Conservation (phyloP, 2,329 filamentous ascomycete species). For the Akanthomyces lecanii region DNA sequence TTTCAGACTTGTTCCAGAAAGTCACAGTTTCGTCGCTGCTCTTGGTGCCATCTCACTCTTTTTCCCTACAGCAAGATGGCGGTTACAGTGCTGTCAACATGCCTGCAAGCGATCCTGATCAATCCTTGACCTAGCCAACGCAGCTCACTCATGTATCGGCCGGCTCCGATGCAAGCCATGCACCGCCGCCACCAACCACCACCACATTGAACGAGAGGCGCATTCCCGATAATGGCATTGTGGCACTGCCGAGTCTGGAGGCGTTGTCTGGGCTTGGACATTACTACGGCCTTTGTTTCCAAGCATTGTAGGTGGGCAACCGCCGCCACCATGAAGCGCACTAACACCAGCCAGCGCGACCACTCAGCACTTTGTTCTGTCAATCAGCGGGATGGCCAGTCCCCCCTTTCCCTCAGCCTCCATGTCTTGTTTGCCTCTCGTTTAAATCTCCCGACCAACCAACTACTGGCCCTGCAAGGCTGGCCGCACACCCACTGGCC, state of each 20-base stretch:
- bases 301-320: too few relatives aligned
- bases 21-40: background rate
- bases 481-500: too few relatives aligned
- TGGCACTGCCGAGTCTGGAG: background rate
- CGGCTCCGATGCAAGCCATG: slow-evolving; percentile 7
- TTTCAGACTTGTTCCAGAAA: background rate
- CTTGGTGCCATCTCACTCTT: too few relatives aligned
- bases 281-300: background rate
- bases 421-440: background rate
- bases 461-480: background rate
- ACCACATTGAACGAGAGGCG: slow-evolving; percentile 4
- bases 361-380: too few relatives aligned
- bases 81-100: background rate
- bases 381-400: too few relatives aligned
- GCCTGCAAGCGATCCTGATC: background rate
- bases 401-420: background rate
- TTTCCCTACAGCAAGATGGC: background rate
- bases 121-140: background rate
- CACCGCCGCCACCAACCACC: background rate
- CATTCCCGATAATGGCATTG: background rate
- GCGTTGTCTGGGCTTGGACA: background rate
- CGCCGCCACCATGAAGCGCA: too few relatives aligned
- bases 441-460: background rate
- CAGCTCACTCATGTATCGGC: background rate
- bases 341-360: too few relatives aligned